These are phyloP conservation scores for Diospyros kaki DNA, from an alignment of 148 eudicot genomes.

Conservation along the genomic window DNA sequence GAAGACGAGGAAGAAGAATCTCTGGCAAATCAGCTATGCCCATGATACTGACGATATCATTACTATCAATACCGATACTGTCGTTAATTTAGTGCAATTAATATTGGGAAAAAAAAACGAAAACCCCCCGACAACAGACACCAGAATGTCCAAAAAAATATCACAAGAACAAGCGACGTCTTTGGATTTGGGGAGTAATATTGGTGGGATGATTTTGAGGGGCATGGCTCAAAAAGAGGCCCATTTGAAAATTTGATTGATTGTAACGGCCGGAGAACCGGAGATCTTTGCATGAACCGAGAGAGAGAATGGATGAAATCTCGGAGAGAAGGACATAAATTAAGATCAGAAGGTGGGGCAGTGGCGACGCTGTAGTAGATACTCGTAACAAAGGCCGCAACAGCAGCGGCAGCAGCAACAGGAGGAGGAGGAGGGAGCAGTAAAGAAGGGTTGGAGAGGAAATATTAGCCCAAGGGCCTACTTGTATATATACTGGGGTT, in stretches of 20 bases:
- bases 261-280: conserved; percentile 16
- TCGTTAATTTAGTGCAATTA: too few relatives aligned
- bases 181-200: too few relatives aligned
- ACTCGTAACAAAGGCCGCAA: too few relatives aligned
- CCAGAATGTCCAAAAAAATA: not conserved
- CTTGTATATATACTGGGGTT: not conserved
- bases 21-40: too few relatives aligned
- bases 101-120: too few relatives aligned
- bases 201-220: not conserved
- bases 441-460: not conserved
- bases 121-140: not conserved
- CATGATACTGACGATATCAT: too few relatives aligned
- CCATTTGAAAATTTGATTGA: not conserved
- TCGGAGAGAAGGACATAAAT: conserved; percentile 4
- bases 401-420: too few relatives aligned
- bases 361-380: not conserved
- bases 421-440: too few relatives aligned
- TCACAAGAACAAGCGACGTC: not conserved
- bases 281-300: conserved; percentile 14
- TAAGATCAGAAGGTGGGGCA: not conserved
- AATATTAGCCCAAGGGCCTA: not conserved
- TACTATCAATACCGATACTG: too few relatives aligned
- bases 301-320: conserved; percentile 1
- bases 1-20: not conserved
- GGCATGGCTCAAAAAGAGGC: not conserved